These are phyloP conservation scores for Onygenales sp. DNA, from an alignment of 2,329 filamentous ascomycete species.

Conservation along the genomic window DNA sequence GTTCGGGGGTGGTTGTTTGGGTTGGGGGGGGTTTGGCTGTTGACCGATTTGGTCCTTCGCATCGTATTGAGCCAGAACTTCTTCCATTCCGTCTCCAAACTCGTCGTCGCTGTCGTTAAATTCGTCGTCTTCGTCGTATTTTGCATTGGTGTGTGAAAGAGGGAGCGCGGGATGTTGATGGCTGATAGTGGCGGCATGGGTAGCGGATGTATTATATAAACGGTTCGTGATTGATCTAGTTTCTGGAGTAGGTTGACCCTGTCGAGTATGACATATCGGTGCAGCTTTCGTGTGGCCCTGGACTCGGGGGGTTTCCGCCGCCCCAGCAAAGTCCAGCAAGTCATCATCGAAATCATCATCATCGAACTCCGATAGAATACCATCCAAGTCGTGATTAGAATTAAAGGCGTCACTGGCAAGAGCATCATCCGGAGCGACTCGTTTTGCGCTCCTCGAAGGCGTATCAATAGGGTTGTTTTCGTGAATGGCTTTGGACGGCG, in stretches of 20 bases:
- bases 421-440: neutral
- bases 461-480: constrained; percentile 6
- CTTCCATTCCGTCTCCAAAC: constrained; percentile 49
- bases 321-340: constrained; percentile 27
- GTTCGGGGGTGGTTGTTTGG: neutral
- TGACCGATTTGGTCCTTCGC: constrained; percentile 9
- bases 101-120: constrained; percentile 61
- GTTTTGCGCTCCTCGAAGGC: constrained; percentile 17
- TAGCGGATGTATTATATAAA: neutral
- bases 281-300: neutral
- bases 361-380: constrained; percentile 36
- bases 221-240: neutral
- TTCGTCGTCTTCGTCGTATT: constrained; percentile 36
- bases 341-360: constrained; percentile 39
- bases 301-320: constrained; percentile 5
- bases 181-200: neutral
- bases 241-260: neutral
- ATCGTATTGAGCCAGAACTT: constrained; percentile 48
- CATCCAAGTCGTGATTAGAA: neutral
- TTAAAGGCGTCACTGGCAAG: neutral
- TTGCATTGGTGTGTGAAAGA: neutral
- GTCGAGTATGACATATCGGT: neutral
- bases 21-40: neutral
- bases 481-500: constrained; percentile 18
- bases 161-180: neutral